Evolutionary conservation across 2,329 filamentous ascomycete genomes (phyloP).

Genomic region (Dactylellina leptospora): DNA sequence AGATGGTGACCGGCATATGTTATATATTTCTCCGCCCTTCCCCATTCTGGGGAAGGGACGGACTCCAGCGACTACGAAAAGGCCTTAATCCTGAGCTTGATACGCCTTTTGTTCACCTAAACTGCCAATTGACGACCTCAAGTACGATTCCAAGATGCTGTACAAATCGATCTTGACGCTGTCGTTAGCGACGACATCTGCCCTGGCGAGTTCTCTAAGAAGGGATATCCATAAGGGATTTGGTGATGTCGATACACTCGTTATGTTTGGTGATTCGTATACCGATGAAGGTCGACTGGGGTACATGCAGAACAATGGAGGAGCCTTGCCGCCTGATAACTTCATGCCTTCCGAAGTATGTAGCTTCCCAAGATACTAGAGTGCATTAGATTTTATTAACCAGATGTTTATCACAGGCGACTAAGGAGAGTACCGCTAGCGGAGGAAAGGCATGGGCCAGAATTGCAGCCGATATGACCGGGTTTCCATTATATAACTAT

Average conservation of each 20-base stretch:
- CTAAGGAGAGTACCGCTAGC: slow-evolving; percentile 67
- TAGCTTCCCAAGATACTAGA: too few species aligned
- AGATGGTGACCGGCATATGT: too few species aligned
- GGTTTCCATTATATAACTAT: slow-evolving; percentile 71
- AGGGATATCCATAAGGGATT: slow-evolving; percentile 50
- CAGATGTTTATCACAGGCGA: slow-evolving; percentile 62
- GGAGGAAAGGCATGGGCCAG: slow-evolving; percentile 76
- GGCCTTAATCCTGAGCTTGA: slow-evolving; percentile 5
- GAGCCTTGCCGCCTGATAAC: slow-evolving; percentile 70
- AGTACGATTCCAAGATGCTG: slow-evolving; percentile 23
- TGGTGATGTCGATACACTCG: slow-evolving; percentile 47
- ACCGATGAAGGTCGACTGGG: slow-evolving; percentile 74
- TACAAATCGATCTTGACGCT: slow-evolving; percentile 50
- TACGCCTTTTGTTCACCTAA: slow-evolving; percentile 5
- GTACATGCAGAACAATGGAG: slow-evolving; percentile 70
- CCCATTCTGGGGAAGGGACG: slow-evolving; percentile 2
- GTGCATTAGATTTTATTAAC: too few species aligned
- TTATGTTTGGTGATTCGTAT: slow-evolving; percentile 62
- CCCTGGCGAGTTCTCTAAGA: slow-evolving; percentile 28
- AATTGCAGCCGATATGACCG: slow-evolving; percentile 70
- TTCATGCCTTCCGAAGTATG: slow-evolving; percentile 53
- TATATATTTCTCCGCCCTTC: slow-evolving; percentile 32
- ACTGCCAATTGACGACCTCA: slow-evolving; percentile 7
- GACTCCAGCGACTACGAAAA: slow-evolving; percentile 20
- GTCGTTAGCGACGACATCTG: slow-evolving; percentile 31